Evolutionary conservation across 768 basidiomycete genomes (phyloP).

Genomic region (Suillus tomentosus): DNA sequence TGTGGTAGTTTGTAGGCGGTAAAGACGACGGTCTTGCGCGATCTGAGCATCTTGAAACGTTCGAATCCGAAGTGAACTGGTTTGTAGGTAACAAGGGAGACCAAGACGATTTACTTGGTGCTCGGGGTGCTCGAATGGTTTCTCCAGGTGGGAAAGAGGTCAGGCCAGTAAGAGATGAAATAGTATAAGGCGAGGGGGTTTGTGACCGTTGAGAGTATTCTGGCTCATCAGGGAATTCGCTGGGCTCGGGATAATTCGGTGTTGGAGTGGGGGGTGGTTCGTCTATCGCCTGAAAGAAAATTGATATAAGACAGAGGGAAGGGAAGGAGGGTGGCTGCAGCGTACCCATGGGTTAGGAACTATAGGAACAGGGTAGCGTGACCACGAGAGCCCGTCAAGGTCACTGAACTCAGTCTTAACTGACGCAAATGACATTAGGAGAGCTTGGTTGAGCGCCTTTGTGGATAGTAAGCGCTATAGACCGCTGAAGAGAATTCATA

Average conservation of each 20-base stretch:
- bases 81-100: conserved; percentile 30
- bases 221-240: conserved; percentile 15
- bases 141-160: conserved; percentile 38
- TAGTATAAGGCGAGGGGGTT: conserved; percentile 25
- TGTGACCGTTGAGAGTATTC: conserved; percentile 14
- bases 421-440: conserved; percentile 45
- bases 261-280: conserved; percentile 31
- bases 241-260: conserved; percentile 23
- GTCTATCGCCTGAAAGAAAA: conserved; percentile 22
- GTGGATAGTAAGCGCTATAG: not conserved
- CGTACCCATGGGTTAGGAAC: conserved; percentile 30
- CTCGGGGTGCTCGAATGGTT: conserved; percentile 41
- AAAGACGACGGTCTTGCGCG: not conserved
- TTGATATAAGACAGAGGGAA: not conserved
- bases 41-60: conserved; percentile 16
- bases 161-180: conserved; percentile 41
- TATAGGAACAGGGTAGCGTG: conserved; percentile 36
- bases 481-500: not conserved
- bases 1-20: conserved; percentile 4
- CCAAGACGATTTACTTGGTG: conserved; percentile 17
- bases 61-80: conserved; percentile 20
- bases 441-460: conserved; percentile 35
- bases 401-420: conserved; percentile 66
- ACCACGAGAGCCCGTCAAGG: conserved; percentile 60
- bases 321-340: not conserved